Evolutionary conservation across 306 rosid species (phyloP), one percentile per base, ranked within the genome.

Genomic region (Castanea crenata): DNA sequence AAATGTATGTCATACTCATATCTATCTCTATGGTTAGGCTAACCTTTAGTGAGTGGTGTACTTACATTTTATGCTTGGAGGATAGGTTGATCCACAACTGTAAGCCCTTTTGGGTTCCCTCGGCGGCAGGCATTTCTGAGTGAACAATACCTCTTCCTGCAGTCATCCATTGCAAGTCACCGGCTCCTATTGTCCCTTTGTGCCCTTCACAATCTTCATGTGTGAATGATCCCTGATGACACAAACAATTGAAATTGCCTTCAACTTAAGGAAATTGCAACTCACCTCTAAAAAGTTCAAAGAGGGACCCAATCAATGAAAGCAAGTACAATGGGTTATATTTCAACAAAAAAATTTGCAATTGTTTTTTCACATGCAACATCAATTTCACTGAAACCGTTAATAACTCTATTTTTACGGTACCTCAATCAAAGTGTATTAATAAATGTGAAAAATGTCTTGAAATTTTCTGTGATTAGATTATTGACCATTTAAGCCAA

Each of bases 111-210:
- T 95, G 98, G 23, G 95, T 89, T 23, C 98, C 98, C 74, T 91
- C 96, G 57, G 92, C 51, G 15, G 93, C 91, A 77, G 99, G 94
- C 98, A 93, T 93, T 85, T 95, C 98, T 13, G 99, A 95, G 82
- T 95, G 99, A 79, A 95, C 90, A 5, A 95, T 93, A 8, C 99
- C 99, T 91, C 87, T 90, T 3, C 99, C 99, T 34, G 99, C 99
- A 59, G 99, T 95, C 99, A 95, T 95, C 99, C 99, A 95, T 15
- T 95, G 99, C 80, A 95, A 75, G 78, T 93, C 99, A 80, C 99
- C 98, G 1, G 91, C 92, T 74, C 84, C 90, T 31, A 95, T 91
- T 71, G 93, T 95, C 77, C 99, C 99, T 69, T 91, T 93, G 49
- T 90, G 98, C 44, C 99, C 99, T 85, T 93, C 98, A 83, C 90